Conservation (phyloP, 31 red algal genomes). For the Odonthalia washingtoniensis region DNA sequence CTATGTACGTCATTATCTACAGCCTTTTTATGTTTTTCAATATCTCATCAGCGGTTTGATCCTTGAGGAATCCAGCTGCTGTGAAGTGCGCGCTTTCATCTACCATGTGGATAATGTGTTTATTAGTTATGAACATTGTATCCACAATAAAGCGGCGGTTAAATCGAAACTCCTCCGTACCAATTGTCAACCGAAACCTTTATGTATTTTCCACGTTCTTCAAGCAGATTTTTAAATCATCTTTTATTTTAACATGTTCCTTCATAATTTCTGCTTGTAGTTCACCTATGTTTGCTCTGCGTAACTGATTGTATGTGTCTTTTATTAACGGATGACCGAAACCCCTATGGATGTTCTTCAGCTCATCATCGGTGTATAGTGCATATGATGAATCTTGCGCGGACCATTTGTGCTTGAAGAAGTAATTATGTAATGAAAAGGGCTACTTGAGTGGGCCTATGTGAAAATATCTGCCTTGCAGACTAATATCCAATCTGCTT, state of each 20-base stretch:
- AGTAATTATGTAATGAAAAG: too few species aligned
- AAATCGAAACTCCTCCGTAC: constrained; percentile 26
- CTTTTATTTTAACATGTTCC: neutral
- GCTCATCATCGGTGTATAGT: too few species aligned
- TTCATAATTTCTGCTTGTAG: neutral
- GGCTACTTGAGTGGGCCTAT: too few species aligned
- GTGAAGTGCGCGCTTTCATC: constrained; percentile 42
- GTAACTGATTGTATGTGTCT: neutral
- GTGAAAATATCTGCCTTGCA: too few species aligned
- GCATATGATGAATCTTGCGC: too few species aligned
- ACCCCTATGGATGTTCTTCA: too few species aligned
- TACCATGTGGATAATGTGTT: constrained; percentile 38
- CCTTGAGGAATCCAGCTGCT: constrained; percentile 18
- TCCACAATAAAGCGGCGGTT: too few species aligned
- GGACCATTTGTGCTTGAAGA: too few species aligned
- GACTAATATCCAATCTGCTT: too few species aligned
- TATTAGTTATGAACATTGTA: constrained; percentile 39
- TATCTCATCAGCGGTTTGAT: constrained; percentile 15
- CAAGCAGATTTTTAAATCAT: neutral
- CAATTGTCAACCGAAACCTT: constrained; percentile 12
- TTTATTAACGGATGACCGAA: neutral
- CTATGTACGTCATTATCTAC: too few species aligned
- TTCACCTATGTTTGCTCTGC: neutral
- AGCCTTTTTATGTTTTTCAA: constrained; percentile 23
- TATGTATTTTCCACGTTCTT: neutral